Percentiles rank a stretch among this genome's conserved stretches.
Evolutionary conservation across 371 early-diverging fungal genomes (phyloP).

Genomic region (Basidiobolus meristosporus): DNA sequence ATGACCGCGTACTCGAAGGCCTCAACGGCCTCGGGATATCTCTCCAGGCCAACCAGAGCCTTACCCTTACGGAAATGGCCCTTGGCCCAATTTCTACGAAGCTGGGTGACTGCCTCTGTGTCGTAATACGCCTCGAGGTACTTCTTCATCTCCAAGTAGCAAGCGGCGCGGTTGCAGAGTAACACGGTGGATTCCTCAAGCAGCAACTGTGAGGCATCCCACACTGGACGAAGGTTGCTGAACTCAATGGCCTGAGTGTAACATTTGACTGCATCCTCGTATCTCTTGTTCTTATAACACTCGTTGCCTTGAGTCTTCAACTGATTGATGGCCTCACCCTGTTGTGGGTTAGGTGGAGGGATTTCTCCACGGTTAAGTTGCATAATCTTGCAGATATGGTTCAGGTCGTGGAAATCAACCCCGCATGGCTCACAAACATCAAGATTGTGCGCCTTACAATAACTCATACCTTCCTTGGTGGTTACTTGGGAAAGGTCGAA

Average conservation of each 20-base stretch:
- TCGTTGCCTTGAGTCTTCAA: conserved; percentile 61
- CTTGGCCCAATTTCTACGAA: conserved; percentile 59
- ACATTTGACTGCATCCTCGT: conserved; percentile 41
- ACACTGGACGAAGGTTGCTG: conserved; percentile 49
- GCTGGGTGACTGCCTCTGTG: conserved; percentile 47
- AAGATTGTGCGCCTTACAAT: conserved; percentile 18
- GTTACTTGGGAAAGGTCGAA: background rate
- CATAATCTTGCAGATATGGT: conserved; percentile 15
- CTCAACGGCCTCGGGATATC: conserved; percentile 39
- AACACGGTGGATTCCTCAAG: conserved; percentile 49
- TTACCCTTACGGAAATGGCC: conserved; percentile 64
- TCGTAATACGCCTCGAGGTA: conserved; percentile 55
- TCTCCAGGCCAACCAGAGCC: conserved; percentile 40
- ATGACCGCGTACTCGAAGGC: conserved; percentile 42
- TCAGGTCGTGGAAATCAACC: conserved; percentile 23
- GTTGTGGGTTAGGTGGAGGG: conserved; percentile 51
- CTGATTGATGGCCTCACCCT: conserved; percentile 36
- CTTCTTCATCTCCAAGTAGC: conserved; percentile 38
- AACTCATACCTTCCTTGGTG: background rate
- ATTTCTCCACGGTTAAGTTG: conserved; percentile 22
- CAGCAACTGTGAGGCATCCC: conserved; percentile 47
- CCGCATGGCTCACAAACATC: conserved; percentile 23
- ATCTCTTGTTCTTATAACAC: conserved; percentile 36
- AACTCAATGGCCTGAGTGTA: conserved; percentile 54
- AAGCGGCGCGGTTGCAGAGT: conserved; percentile 51